Evolutionary conservation across 2,329 filamentous ascomycete species (phyloP), one percentile per base, ranked within the genome.

Genomic region (Lomentospora prolificans): DNA sequence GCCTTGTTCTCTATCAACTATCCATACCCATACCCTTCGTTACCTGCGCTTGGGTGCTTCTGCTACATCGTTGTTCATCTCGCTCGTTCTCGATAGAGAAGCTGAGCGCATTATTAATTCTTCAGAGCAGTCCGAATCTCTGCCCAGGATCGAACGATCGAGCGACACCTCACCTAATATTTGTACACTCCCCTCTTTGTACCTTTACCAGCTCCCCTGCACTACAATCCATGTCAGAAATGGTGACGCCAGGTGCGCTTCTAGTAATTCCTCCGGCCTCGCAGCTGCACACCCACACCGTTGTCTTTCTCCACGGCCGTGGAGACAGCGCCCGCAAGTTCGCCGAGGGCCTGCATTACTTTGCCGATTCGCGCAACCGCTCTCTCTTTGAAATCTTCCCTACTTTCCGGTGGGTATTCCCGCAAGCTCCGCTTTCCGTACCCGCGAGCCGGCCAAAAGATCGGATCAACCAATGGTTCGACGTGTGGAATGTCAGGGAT

Each of bases 391-490:
- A 72, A 3, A 61, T 64, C 7, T 73, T 77, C 33, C 75, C 76
- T 3, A 68, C 70, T 4, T 68, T 77, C 60, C 70, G 72, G 55
- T 79, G 74, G 72, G 73, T 79, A 5, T 79, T 79, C 55, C 75
- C 75, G 5, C 68, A 71, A 54, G 72, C 75, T 2, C 69, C 70
- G 9, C 24, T 63, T 36, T 62, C 64, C 51, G 44, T 39, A 19
- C 50, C 50, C 1, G 14, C 19, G 63, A 51, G 60, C 63, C 53
- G 58, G 52, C 6, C 57, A 53, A n/a, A 59, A 57, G 7, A 5
- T 31, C 17, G 27, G 19, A 48, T 31, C 56, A 67, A 70, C 10
- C 74, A 77, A 60, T 80, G 76, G 77, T 80, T 79, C 61, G 76
- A 80, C 61, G 68, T 78, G 31, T 75, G 69, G 66, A 73, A 75